Percentiles rank a stretch among this genome's conserved stretches.
Evolutionary conservation across 139 green algal genomes (phyloP).

Genomic region (Micractinium conductrix): DNA sequence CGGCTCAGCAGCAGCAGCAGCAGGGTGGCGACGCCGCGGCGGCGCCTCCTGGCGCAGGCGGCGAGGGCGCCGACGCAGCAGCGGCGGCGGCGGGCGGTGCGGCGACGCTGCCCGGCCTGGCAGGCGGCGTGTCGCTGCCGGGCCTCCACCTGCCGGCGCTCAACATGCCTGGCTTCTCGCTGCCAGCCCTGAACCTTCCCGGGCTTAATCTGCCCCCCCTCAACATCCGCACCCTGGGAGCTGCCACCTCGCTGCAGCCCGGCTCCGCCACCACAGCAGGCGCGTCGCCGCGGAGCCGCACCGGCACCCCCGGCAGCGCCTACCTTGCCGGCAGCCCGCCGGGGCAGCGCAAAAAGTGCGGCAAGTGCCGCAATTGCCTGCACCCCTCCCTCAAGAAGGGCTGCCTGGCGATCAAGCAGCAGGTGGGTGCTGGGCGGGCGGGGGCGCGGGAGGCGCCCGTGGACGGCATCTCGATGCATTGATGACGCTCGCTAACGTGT

Average conservation of each 20-base stretch:
- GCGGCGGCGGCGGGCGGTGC: background rate
- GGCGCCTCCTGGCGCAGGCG: background rate
- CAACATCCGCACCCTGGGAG: background rate
- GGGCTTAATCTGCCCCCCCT: conserved; percentile 1
- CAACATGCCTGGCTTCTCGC: background rate
- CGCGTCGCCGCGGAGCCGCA: background rate
- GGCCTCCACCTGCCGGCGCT: background rate
- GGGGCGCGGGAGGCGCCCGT: too few relatives aligned
- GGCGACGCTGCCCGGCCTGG: background rate
- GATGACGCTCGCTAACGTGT: too few relatives aligned
- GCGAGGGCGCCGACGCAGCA: background rate
- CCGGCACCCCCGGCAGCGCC: background rate
- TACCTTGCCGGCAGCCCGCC: conserved; percentile 14
- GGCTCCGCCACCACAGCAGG: too few relatives aligned
- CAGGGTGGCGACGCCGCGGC: background rate
- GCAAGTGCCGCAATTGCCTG: conserved; percentile 38
- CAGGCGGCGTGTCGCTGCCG: background rate
- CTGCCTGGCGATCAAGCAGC: conserved; percentile 35
- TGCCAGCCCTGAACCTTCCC: background rate
- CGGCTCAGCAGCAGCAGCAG: background rate
- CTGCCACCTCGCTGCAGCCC: background rate
- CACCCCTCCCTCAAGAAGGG: conserved; percentile 45
- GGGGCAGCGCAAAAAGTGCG: conserved; percentile 35
- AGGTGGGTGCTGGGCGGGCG: background rate
- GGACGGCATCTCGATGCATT: too few relatives aligned